phyloP scores from a whole-genome alignment of 2,329 filamentous ascomycete species.

The Phialophora verrucosa region DNA sequence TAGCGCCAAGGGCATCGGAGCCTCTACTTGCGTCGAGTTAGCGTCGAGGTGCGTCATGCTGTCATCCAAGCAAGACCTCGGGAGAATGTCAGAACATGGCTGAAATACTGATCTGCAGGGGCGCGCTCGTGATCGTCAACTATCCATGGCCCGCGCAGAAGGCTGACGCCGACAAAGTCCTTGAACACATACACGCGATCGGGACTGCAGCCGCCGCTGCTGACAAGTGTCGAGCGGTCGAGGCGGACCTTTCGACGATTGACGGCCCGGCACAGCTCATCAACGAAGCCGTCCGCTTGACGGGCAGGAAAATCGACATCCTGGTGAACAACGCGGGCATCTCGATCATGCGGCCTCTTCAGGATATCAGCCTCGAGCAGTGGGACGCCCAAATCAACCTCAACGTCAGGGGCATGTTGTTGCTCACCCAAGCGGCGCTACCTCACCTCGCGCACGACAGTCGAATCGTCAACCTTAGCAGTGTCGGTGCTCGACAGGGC shows the following conservation, averaged over 20 bases:
- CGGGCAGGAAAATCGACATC: slow-evolving; percentile 16
- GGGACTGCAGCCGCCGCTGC: no score
- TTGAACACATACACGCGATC: no score
- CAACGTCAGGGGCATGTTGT: slow-evolving; percentile 56
- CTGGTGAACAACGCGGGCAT: slow-evolving; percentile 24
- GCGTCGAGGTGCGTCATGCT: no score
- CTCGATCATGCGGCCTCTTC: slow-evolving; percentile 12
- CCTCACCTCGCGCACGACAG: slow-evolving; percentile 45
- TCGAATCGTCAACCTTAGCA: slow-evolving; percentile 49
- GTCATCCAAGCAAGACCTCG: no score
- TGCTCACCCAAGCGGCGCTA: slow-evolving; percentile 44
- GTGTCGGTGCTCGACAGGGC: slow-evolving; percentile 11
- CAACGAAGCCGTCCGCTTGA: slow-evolving; percentile 2
- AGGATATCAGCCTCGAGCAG: slow-evolving; percentile 47
- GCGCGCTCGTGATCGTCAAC: no score
- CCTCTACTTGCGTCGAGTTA: no score
- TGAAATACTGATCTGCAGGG: no score
- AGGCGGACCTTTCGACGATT: slow-evolving; percentile 33
- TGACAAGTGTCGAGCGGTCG: not conserved
- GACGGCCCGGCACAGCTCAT: slow-evolving; percentile 14
- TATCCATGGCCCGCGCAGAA: no score
- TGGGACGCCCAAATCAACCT: slow-evolving; percentile 54
- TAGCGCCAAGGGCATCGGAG: no score
- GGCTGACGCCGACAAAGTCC: no score
- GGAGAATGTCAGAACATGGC: no score